phyloP scores from a whole-genome alignment of 1,284 basidiomycete species.

The Volvariella volvacea region DNA sequence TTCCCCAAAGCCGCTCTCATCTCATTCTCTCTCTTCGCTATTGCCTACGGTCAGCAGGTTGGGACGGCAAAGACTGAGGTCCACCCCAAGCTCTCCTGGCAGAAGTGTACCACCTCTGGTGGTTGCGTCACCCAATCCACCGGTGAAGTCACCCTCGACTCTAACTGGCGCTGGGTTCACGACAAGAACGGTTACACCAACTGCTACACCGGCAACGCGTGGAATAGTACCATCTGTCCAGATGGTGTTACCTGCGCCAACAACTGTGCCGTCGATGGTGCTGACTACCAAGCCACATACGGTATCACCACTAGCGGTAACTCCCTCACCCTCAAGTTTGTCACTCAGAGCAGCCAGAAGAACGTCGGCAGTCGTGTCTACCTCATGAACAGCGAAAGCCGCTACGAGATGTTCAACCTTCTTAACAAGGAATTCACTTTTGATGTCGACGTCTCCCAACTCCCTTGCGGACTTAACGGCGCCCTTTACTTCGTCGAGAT shows the following conservation, averaged over 20 bases:
- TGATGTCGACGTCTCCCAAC: conserved; percentile 38
- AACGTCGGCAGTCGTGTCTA: conserved; percentile 50
- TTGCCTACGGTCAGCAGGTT: conserved; percentile 27
- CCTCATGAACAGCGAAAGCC: conserved; percentile 34
- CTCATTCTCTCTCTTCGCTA: conserved; percentile 18
- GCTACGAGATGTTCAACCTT: conserved; percentile 43
- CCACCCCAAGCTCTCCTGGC: conserved; percentile 26
- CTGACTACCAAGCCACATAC: conserved; percentile 38
- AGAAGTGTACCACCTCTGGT: conserved; percentile 23
- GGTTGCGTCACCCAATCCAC: conserved; percentile 20
- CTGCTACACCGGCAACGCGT: conserved; percentile 35
- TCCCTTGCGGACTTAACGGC: conserved; percentile 15
- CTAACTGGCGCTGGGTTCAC: conserved; percentile 33
- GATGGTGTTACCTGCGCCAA: conserved; percentile 33
- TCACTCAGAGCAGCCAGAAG: conserved; percentile 25
- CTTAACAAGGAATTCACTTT: conserved; percentile 49
- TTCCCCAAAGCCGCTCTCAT: conserved; percentile 11
- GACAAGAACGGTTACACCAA: conserved; percentile 4
- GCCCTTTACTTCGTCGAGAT: conserved; percentile 12
- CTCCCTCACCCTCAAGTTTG: conserved; percentile 43
- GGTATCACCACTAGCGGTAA: conserved; percentile 37
- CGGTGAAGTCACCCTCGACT: conserved; percentile 24
- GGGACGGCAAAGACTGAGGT: conserved; percentile 28
- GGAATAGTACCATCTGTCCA: conserved; percentile 38
- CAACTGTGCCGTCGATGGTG: conserved; percentile 52